Percentiles rank a stretch among this genome's conserved stretches.
Evolutionary conservation across 345 rosid genomes (phyloP).

Genomic region (Streptanthus diversifolius): DNA sequence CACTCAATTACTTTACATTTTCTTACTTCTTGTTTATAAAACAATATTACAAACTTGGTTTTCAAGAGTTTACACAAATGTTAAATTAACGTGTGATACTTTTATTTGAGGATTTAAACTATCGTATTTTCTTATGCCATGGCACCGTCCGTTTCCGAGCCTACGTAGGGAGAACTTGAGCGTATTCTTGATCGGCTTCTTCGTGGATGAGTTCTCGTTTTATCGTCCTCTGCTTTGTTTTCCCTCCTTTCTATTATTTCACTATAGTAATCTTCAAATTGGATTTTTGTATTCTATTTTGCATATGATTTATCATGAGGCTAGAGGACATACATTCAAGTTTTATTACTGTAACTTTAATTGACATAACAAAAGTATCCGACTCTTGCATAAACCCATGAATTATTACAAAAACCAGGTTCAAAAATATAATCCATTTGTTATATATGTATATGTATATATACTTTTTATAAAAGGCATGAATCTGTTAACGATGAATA

Average conservation of each 20-base stretch:
- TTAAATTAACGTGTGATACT: background rate
- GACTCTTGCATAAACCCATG: background rate
- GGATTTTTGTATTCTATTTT: background rate
- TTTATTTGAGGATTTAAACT: background rate
- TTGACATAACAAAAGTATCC: background rate
- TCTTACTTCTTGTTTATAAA: background rate
- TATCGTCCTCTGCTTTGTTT: background rate
- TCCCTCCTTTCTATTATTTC: background rate
- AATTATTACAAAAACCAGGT: background rate
- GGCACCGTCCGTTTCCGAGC: background rate
- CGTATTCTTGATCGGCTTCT: background rate
- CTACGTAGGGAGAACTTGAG: background rate
- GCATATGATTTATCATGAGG: background rate
- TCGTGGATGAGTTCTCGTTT: background rate
- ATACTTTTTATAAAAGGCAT: no score
- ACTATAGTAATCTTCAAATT: background rate
- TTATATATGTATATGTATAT: no score
- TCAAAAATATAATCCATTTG: no score
- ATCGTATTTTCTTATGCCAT: background rate
- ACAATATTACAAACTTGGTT: background rate
- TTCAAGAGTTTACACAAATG: background rate
- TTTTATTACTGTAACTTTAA: background rate
- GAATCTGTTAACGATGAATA: background rate
- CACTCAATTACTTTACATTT: constrained; percentile 29
- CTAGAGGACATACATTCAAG: background rate